Base-by-base conservation (phyloP, 2,329 filamentous ascomycete genomes). In the Cladosporium sp. region DNA sequence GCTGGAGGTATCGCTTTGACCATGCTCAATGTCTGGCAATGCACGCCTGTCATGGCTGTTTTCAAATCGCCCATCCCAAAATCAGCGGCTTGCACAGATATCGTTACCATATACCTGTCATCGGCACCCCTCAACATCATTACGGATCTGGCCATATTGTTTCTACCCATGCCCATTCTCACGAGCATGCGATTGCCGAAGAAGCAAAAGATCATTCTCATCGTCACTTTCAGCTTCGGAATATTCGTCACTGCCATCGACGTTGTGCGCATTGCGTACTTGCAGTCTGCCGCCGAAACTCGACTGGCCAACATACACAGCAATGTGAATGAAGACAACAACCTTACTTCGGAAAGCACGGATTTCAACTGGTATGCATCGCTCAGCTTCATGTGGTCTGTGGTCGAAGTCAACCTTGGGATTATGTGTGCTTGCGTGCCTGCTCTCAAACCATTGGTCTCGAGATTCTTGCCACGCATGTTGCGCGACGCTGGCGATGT, bases 381-480 rank as follows among this genome's bases (percentile, higher is more conserved):
- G 0, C 75, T 91, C 4, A 90, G 90, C 0, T 87, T 95, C 68
- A 93, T 96, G 89, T 97, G 92, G 93, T 93, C 89, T 15, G 89
- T 88, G 12, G 85, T 97, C 55, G 92, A 97, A 72, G 91, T 96
- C 68, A 94, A 96, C 63, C 79, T 95, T 1, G 92, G 91, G 17
- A 91, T 97, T 65, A 87, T 91, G 62, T 96, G 90, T 68, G 92
- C 89, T 40, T 96, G 91, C 66, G 89, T 97, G n/a, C 93, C 93
- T 8, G 93, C 89, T 0, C 76, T 97, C 61, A 97, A 97, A 70
- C 92, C 93, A 1, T 77, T 97, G 6, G 85, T 93, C 56, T 83
- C 89, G 39, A 76, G 81, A 10, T 78, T 85, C 57, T 64, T 84
- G 34, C 83, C 83, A 4, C 77, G 76, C 49, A 73, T 85, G 71